Conservation (phyloP, 768 basidiomycete species). For the Tricholoma terreum region DNA sequence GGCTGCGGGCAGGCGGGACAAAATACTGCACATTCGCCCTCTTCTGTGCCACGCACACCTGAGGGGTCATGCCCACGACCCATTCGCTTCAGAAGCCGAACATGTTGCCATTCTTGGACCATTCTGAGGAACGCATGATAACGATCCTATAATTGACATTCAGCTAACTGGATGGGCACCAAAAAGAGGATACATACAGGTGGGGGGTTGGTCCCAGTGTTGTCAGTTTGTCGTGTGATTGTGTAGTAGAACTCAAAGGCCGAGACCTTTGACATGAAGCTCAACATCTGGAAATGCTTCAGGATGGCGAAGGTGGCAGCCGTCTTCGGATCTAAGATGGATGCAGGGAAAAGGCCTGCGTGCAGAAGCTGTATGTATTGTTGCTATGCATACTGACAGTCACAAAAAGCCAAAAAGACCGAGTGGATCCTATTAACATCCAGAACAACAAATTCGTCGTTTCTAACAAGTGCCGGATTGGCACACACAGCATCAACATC, state of each 20-base stretch:
- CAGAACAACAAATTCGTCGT: neutral
- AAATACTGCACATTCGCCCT: constrained; percentile 19
- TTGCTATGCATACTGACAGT: neutral
- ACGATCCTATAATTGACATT: constrained; percentile 21
- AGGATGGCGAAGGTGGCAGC: no score
- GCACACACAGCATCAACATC: neutral
- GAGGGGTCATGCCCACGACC: constrained; percentile 15
- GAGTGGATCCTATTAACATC: neutral
- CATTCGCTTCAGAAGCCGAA: no score
- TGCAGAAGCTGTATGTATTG: constrained; percentile 5
- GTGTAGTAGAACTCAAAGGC: constrained; percentile 13
- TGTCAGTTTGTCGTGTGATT: no score
- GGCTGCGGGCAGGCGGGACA: constrained; percentile 29
- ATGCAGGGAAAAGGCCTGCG: no score
- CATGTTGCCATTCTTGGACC: constrained; percentile 17
- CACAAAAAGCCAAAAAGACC: neutral
- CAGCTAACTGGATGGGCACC: neutral
- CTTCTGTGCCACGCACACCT: constrained; percentile 13
- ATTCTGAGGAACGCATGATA: constrained; percentile 17
- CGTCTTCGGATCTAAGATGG: constrained; percentile 4
- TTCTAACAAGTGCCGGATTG: neutral
- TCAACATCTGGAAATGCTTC: no score
- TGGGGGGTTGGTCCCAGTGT: constrained; percentile 2
- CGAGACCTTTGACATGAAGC: no score
- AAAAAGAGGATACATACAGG: neutral